Conservation (phyloP, 768 basidiomycete species). For the Hypholoma fasciculare region DNA sequence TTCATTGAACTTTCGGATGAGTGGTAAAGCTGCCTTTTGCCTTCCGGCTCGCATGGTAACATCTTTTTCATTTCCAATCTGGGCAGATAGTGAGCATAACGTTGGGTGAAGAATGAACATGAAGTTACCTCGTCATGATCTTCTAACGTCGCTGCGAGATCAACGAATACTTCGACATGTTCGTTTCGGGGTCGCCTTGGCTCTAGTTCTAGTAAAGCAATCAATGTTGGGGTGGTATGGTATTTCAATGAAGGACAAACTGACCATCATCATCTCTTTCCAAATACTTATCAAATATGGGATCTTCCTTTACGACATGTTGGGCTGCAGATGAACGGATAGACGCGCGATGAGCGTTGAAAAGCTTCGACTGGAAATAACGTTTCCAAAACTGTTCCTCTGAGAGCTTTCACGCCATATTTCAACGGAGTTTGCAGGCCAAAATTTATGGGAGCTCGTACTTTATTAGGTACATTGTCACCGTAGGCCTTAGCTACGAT, state of each 20-base stretch:
- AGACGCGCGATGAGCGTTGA: slow-evolving; percentile 92
- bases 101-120: background rate
- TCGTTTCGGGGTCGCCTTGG: slow-evolving; percentile 71
- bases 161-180: slow-evolving; percentile 74
- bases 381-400: slow-evolving; percentile 96
- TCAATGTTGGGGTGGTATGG: background rate
- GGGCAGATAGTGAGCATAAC: background rate
- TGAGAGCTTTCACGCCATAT: slow-evolving; percentile 54
- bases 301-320: slow-evolving; percentile 85
- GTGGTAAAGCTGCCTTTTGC: slow-evolving; percentile 82
- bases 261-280: slow-evolving; percentile 93
- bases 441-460: slow-evolving; percentile 29
- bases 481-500: slow-evolving; percentile 90
- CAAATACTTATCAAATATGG: slow-evolving; percentile 95
- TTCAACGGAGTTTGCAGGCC: slow-evolving; percentile 7
- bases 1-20: slow-evolving; percentile 97
- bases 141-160: slow-evolving; percentile 84
- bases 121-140: slow-evolving; percentile 81
- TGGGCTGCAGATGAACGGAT: slow-evolving; percentile 84
- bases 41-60: slow-evolving; percentile 95
- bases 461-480: slow-evolving; percentile 90
- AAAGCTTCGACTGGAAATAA: slow-evolving; percentile 95
- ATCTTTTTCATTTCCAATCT: slow-evolving; percentile 91
- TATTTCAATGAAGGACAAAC: slow-evolving; percentile 17
- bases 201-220: slow-evolving; percentile 57